These are phyloP conservation scores for Asterionellopsis glacialis DNA, from an alignment of 108 stramenopile species.

Conservation along the genomic window DNA sequence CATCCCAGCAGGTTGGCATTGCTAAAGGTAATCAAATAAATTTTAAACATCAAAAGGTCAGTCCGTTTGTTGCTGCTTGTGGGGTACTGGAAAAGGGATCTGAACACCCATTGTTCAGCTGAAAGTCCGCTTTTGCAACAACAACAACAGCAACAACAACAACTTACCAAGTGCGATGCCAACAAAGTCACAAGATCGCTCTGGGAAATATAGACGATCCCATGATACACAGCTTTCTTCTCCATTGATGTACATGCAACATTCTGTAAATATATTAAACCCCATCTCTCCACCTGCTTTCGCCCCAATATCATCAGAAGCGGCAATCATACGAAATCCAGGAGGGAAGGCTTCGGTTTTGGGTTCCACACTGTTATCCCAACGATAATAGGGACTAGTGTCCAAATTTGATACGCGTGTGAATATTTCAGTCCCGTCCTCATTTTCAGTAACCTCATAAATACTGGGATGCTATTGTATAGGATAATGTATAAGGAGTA, in stretches of 20 bases:
- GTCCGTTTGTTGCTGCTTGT: too few relatives aligned
- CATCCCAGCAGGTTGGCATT: constrained; percentile 30
- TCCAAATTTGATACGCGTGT: neutral
- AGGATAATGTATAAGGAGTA: too few relatives aligned
- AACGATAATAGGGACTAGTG: constrained; percentile 21
- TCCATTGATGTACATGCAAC: constrained; percentile 12
- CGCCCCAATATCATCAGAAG: constrained; percentile 6
- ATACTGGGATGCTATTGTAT: constrained; percentile 7
- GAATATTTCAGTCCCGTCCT: neutral
- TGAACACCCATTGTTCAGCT: too few relatives aligned
- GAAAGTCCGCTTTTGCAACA: too few relatives aligned
- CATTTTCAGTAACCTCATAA: constrained; percentile 1
- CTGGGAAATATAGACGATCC: constrained; percentile 6
- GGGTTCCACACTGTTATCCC: constrained; percentile 20
- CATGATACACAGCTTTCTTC: constrained; percentile 9
- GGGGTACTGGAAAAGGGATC: too few relatives aligned
- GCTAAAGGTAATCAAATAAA: constrained; percentile 9
- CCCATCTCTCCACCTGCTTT: constrained; percentile 10
- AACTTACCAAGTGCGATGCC: too few relatives aligned
- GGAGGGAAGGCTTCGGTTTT: constrained; percentile 20
- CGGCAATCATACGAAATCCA: constrained; percentile 27
- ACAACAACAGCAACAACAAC: too few relatives aligned
- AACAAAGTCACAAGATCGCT: too few relatives aligned
- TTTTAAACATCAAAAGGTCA: neutral
- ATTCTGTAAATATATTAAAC: constrained; percentile 16